Base-by-base conservation (phyloP, 176 grass and related monocot species). In the Carex parvula region DNA sequence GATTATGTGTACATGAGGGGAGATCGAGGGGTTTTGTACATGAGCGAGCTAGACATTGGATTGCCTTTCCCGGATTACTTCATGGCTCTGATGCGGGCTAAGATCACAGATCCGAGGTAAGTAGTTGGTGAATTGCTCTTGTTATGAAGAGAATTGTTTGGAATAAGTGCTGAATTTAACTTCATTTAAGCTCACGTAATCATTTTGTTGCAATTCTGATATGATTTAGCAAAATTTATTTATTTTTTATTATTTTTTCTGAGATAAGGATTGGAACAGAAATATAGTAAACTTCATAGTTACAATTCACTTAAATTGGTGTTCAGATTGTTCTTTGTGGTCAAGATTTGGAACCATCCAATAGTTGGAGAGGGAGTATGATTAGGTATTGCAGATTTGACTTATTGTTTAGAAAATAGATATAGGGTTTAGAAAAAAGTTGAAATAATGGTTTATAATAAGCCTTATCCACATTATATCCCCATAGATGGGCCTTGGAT, bases 41-140 rank as follows among this genome's bases (percentile, higher is more conserved):
- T 94, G 95, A 97, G 92, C 90, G 95, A 98, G 89, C 24, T 94
- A 58, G 92, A 98, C 88, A 94, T 94, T 85, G 92, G 95, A 55
- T 79, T 97, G 64, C 85, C 87, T 30, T 84, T 98, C 72, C 76
- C 90, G 65, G 84, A 91, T 60, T 94, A 91, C 84, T 85, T 98
- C 83, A 42, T 87, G 54, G 37, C 89, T 56, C 0, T 93, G 46
- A 64, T 98, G 81, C 87, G 86, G 61, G 82, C 89, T 18, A 97
- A 97, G 90, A 91, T 94, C 85, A 68, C 90, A 32, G 48, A 85
- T 83, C 80, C 80, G 21, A 67, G 62, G 80, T 83, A 54, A 22
- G 35, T 46, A 53, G 2, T 83, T 67, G 22, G 6, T 83, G 22
- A 56, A 18, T 77, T 77, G 3, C 1, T 62, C 21, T 4, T 44